Evolutionary conservation across 1,284 basidiomycete species (phyloP), one percentile per base, ranked within the genome.

Genomic region (Pholiota adiposa): DNA sequence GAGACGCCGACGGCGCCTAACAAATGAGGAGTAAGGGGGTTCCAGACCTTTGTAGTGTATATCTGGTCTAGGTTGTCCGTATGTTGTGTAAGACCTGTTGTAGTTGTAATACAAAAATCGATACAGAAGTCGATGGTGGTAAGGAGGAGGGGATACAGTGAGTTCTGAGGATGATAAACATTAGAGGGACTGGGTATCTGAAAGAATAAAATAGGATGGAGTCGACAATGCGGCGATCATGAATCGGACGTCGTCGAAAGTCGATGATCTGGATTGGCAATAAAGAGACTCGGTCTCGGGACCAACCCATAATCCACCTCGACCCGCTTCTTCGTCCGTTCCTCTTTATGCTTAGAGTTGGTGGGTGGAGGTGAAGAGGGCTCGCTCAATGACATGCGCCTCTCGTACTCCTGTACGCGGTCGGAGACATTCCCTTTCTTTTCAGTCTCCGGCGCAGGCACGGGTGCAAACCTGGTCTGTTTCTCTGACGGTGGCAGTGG

Each of bases 191-290:
- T 33, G 49, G 52, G 52, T 46, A 18, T 19, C 5, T 33, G 14
- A 31, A 55, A 29, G 34, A 23, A 14, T 36, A 29, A n/a, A 38
- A 21, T 19, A 29, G 34, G 16, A 14, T 36, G 31, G n/a, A 38
- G n/a, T 19, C 23, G n/a, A 31, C 29, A 31, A 31, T 18, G 36
- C 16, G 6, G 21, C 7, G 34, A 41, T 68, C 61, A 74, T 34
- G 73, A 75, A 58, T 61, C 67, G 21, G 76, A 76, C 23, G 65
- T 61, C 31, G 54, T 62, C 9, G 61, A 56, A 3, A 56, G 27
- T 8, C 56, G 64, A 57, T 69, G 73, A 66, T 88, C 85, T 19
- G 86, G 86, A 72, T 88, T 88, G 38, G 84, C 85, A 52, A 89
- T 76, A 65, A 83, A 88, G 18, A 88, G 75, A 61, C 80, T 82